Evolutionary conservation across 805 yeast species (phyloP).

Genomic region (Zygoascus ofunaensis): DNA sequence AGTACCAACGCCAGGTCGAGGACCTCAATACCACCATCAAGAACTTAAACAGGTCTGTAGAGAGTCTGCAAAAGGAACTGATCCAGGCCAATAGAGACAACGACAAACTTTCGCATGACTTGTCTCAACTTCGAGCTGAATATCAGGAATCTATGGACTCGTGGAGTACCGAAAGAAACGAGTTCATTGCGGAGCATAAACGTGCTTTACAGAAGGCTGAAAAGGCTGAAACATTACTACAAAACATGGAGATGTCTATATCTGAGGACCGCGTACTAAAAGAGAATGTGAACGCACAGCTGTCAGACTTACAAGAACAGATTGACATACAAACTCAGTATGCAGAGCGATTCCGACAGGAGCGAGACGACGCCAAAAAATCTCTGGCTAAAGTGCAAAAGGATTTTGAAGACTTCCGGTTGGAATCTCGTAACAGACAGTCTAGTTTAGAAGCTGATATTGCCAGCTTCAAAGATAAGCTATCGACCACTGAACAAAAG

Average conservation of each 20-base stretch:
- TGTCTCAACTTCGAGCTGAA: constrained; percentile 19
- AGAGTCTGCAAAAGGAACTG: constrained; percentile 33
- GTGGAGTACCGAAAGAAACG: constrained; percentile 18
- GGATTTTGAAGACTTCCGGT: constrained; percentile 18
- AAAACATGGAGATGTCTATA: constrained; percentile 28
- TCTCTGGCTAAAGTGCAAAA: constrained; percentile 27
- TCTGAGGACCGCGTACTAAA: constrained; percentile 22
- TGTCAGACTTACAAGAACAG: constrained; percentile 27
- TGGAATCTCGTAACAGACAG: constrained; percentile 7
- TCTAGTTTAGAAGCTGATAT: constrained; percentile 11
- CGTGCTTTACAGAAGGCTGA: constrained; percentile 15
- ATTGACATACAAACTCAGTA: constrained; percentile 19
- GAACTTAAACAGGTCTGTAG: constrained; percentile 28
- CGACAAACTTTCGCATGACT: constrained; percentile 23
- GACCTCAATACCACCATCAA: constrained; percentile 28
- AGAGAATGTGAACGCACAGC: constrained; percentile 14
- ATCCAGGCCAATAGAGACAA: constrained; percentile 23
- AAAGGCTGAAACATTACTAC: constrained; percentile 15
- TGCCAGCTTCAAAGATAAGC: constrained; percentile 6
- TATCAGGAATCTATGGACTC: constrained; percentile 10
- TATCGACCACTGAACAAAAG: background rate
- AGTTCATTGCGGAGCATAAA: constrained; percentile 20
- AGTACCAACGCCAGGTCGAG: constrained; percentile 28
- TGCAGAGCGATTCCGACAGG: constrained; percentile 19
- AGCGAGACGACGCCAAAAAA: constrained; percentile 16